phyloP scores from a whole-genome alignment of 441 rosid genomes.

The Erodium texanum region DNA sequence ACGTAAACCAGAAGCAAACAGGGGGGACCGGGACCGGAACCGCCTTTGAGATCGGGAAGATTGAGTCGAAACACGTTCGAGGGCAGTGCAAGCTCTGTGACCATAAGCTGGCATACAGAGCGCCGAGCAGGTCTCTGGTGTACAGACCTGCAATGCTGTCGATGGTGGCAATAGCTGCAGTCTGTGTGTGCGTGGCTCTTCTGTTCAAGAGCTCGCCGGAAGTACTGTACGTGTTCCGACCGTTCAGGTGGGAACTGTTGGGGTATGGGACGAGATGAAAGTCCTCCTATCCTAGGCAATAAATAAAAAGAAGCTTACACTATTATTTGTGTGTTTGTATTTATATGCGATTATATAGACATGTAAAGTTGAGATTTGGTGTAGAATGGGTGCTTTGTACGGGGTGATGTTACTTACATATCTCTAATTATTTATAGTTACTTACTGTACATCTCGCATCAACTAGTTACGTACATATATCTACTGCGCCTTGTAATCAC shows the following conservation, averaged over 20 bases:
- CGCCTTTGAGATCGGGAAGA: slow-evolving; percentile 44
- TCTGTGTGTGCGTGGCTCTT: slow-evolving; percentile 88
- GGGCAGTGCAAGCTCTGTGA: slow-evolving; percentile 54
- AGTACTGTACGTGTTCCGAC: slow-evolving; percentile 68
- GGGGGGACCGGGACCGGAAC: slow-evolving; percentile 17
- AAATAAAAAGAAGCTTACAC: slow-evolving; percentile 28
- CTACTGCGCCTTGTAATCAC: neutral
- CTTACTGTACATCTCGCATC: slow-evolving; percentile 1
- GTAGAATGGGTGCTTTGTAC: slow-evolving; percentile 26
- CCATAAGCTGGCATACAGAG: slow-evolving; percentile 42
- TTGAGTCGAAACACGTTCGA: slow-evolving; percentile 15
- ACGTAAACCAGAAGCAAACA: slow-evolving; percentile 33
- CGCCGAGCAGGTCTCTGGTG: slow-evolving; percentile 38
- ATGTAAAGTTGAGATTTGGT: slow-evolving; percentile 33
- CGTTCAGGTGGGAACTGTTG: slow-evolving; percentile 89
- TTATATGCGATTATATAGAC: slow-evolving; percentile 22
- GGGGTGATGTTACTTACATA: neutral
- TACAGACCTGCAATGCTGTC: slow-evolving; percentile 93
- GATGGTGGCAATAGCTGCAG: slow-evolving; percentile 87
- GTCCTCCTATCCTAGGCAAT: neutral
- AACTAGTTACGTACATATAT: neutral
- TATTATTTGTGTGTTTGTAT: slow-evolving; percentile 15
- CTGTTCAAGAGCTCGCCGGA: slow-evolving; percentile 86
- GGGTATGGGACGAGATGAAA: slow-evolving; percentile 45
- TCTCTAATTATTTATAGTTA: neutral